Conservation (phyloP, 2,329 filamentous ascomycete genomes). For the Penicillium vulpinum region DNA sequence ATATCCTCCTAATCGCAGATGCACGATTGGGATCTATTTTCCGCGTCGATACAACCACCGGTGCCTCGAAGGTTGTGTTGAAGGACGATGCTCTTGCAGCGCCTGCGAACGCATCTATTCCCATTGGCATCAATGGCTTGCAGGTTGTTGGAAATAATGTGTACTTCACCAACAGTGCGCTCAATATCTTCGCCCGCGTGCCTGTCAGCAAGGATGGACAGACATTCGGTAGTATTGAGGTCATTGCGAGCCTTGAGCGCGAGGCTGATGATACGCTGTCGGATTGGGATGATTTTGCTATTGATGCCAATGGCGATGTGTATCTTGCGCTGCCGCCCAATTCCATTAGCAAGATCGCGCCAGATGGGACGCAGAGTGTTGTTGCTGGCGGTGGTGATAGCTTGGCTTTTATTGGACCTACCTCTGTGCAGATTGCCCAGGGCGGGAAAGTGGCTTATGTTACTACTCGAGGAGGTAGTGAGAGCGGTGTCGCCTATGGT, state of each 20-base stretch:
- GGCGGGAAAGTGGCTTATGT: slow-evolving; percentile 1
- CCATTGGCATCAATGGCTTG: slow-evolving; percentile 23
- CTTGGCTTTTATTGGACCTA: not conserved
- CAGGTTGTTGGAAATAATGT: slow-evolving; percentile 11
- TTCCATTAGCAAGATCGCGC: slow-evolving; percentile 5
- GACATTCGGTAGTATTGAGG: slow-evolving; percentile 1
- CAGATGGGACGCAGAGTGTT: slow-evolving; percentile 8
- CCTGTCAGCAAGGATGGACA: slow-evolving; percentile 3
- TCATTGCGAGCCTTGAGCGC: slow-evolving; percentile 6
- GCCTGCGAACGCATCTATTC: not conserved
- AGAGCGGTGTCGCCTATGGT: slow-evolving; percentile 1
- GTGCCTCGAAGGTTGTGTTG: slow-evolving; percentile 8
- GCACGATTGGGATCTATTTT: slow-evolving; percentile 17
- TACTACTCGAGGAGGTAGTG: slow-evolving; percentile 2
- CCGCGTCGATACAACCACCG: slow-evolving; percentile 16
- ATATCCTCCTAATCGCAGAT: slow-evolving; percentile 20
- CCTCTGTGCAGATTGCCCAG: slow-evolving; percentile 6
- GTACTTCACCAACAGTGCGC: slow-evolving; percentile 17
- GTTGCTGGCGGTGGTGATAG: slow-evolving; percentile 9
- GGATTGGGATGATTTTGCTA: slow-evolving; percentile 19
- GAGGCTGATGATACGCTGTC: not conserved
- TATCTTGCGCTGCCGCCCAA: slow-evolving; percentile 15
- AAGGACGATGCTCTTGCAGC: slow-evolving; percentile 2
- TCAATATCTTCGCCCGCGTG: slow-evolving; percentile 9
- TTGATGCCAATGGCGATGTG: slow-evolving; percentile 10